Evolutionary conservation across 305 asterid species (phyloP).

Genomic region (Fraxinus platypoda): DNA sequence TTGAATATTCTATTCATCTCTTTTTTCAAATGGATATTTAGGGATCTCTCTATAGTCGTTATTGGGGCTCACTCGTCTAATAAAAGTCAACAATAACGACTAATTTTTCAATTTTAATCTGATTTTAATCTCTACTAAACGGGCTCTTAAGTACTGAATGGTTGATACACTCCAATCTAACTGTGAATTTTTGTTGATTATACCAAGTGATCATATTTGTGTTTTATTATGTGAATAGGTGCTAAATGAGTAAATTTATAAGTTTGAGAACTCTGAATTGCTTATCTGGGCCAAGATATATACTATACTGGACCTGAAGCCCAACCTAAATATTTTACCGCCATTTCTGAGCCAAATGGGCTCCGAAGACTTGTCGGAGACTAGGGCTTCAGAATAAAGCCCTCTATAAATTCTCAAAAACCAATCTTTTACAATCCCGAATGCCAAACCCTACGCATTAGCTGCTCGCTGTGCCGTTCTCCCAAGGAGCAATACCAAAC

Average conservation of each 20-base stretch:
- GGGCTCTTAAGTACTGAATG: background rate
- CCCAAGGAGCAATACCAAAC: conserved; percentile 15
- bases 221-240: background rate
- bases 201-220: background rate
- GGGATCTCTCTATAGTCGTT: no score
- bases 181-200: background rate
- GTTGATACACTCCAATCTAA: background rate
- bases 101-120: no score
- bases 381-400: background rate
- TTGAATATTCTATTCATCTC: no score
- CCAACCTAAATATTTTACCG: background rate
- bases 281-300: background rate
- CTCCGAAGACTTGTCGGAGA: background rate
- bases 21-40: no score
- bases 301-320: background rate
- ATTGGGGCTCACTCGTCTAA: no score
- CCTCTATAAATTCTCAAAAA: conserved; percentile 12
- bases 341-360: background rate
- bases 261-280: background rate
- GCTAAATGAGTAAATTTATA: background rate
- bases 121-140: no score
- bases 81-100: no score
- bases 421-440: background rate
- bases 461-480: conserved; percentile 23
- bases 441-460: conserved; percentile 24